phyloP scores from a whole-genome alignment of 768 basidiomycete species.

The Mycena galericulata region DNA sequence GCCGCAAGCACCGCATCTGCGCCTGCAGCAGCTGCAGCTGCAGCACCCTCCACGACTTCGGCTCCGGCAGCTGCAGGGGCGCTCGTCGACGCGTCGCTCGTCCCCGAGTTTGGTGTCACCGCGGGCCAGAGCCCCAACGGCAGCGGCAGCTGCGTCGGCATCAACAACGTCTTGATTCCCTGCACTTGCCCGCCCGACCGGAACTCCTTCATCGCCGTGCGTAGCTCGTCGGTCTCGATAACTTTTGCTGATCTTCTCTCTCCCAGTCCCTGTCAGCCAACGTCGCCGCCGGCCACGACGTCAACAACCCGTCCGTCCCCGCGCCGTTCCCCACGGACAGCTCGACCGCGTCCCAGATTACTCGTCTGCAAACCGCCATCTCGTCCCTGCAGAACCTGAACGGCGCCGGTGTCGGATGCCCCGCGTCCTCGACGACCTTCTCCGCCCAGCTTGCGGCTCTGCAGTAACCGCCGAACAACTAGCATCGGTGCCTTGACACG shows the following conservation, averaged over 20 bases:
- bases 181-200: conserved; percentile 74
- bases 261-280: conserved; percentile 61
- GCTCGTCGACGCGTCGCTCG: too few species aligned
- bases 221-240: conserved; percentile 19
- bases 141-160: too few species aligned
- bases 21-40: too few species aligned
- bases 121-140: too few species aligned
- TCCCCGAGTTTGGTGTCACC: too few species aligned
- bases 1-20: background rate
- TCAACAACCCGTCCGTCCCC: conserved; percentile 72
- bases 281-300: conserved; percentile 69
- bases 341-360: conserved; percentile 61
- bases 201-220: conserved; percentile 62
- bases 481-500: too few species aligned
- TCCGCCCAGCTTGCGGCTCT: too few species aligned
- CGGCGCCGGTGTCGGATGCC: conserved; percentile 79
- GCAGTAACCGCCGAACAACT: too few species aligned
- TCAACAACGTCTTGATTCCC: conserved; percentile 62
- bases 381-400: conserved; percentile 80
- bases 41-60: too few species aligned
- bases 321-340: conserved; percentile 74
- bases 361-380: conserved; percentile 69
- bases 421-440: conserved; percentile 70
- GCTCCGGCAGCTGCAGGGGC: too few species aligned
- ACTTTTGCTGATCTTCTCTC: too few species aligned